These are phyloP conservation scores for Penicillium chermesinum DNA, from an alignment of 495 filamentous ascomycete species.

Conservation along the genomic window DNA sequence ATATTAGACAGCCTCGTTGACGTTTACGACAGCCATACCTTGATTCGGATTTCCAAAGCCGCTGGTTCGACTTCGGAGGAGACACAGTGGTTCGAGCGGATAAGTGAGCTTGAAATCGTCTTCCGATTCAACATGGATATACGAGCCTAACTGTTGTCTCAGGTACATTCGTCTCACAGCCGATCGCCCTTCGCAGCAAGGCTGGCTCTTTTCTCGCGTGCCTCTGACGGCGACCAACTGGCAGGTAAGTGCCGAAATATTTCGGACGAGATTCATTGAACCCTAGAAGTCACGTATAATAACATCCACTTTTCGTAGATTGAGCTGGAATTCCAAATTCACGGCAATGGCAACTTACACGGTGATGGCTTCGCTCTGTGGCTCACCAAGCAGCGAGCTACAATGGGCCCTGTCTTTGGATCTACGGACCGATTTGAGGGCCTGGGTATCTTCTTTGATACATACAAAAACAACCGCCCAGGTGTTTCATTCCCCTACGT, in stretches of 20 bases:
- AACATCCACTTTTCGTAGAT: constrained; percentile 47
- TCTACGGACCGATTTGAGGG: constrained; percentile 86
- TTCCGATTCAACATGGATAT: neutral
- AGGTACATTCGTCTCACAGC: constrained; percentile 92
- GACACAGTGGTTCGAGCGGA: constrained; percentile 92
- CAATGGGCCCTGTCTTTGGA: constrained; percentile 82
- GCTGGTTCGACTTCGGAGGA: constrained; percentile 99
- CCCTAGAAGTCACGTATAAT: too few species aligned
- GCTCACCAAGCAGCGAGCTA: constrained; percentile 89
- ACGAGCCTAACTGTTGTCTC: constrained; percentile 12
- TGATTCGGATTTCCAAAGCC: constrained; percentile 96
- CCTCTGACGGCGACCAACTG: constrained; percentile 98
- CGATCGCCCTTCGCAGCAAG: constrained; percentile 81
- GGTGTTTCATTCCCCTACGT: constrained; percentile 95
- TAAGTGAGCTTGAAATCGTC: constrained; percentile 50
- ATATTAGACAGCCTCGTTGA: too few species aligned
- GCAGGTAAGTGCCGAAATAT: constrained; percentile 55
- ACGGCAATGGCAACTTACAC: constrained; percentile 76
- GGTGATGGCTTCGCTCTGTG: constrained; percentile 98
- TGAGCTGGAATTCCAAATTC: constrained; percentile 90
- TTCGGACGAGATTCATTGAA: neutral
- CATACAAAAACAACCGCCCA: constrained; percentile 99
- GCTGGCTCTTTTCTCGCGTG: constrained; percentile 90
- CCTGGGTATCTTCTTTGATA: constrained; percentile 95
- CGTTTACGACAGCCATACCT: constrained; percentile 72